phyloP scores from a whole-genome alignment of 441 rosid genomes.

The Capsella rubella region DNA sequence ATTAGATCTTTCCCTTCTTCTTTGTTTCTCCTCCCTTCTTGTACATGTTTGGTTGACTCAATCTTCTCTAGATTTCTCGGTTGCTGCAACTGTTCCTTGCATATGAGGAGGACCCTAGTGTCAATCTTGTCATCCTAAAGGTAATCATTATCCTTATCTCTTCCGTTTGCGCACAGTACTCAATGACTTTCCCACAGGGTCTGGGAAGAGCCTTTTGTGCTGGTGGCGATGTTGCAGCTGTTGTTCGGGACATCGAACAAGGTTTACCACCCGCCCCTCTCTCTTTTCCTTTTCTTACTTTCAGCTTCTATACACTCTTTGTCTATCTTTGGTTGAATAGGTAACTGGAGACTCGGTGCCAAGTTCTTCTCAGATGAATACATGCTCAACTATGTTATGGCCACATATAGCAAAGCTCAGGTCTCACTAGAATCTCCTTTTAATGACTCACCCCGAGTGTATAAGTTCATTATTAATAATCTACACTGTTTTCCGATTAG shows the following conservation, averaged over 20 bases:
- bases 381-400: conserved; percentile 69
- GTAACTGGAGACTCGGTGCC: conserved; percentile 67
- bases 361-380: conserved; percentile 58
- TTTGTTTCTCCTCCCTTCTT: neutral
- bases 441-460: neutral
- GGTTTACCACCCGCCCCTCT: neutral
- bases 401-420: conserved; percentile 83
- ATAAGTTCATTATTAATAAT: neutral
- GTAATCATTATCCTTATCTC: conserved; percentile 40
- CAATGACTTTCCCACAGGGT: conserved; percentile 48
- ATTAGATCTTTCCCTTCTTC: neutral
- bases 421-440: conserved; percentile 42
- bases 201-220: conserved; percentile 58
- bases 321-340: conserved; percentile 41
- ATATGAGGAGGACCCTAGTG: conserved; percentile 58
- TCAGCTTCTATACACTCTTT: neutral
- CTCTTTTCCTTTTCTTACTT: neutral
- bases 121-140: conserved; percentile 72
- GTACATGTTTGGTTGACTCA: conserved; percentile 13
- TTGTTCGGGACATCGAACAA: conserved; percentile 53
- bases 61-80: conserved; percentile 52
- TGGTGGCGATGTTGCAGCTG: conserved; percentile 66
- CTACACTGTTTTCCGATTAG: conserved; percentile 42
- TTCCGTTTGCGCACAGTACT: neutral
- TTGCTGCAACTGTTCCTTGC: conserved; percentile 62